phyloP scores from a whole-genome alignment of 1,284 basidiomycete species.

The Thelephora terrestris region DNA sequence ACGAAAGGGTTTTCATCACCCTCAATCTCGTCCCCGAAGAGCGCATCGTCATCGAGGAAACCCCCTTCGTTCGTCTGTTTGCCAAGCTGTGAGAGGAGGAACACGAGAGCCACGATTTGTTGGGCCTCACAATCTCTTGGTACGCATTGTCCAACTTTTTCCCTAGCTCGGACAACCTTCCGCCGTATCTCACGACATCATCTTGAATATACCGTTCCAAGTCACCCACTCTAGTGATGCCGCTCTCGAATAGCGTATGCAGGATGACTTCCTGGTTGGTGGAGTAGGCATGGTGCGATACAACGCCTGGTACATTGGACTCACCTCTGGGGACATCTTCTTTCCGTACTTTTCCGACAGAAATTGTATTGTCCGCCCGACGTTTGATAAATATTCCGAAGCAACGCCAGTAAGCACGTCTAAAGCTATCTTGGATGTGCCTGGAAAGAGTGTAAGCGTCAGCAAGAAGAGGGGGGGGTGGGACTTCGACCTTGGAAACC shows the following conservation, averaged over 20 bases:
- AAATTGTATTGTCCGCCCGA: constrained; percentile 80
- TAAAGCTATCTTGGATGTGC: constrained; percentile 58
- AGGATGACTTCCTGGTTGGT: constrained; percentile 75
- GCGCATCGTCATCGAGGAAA: constrained; percentile 64
- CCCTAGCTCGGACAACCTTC: constrained; percentile 69
- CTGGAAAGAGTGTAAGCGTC: constrained; percentile 22
- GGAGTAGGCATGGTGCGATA: constrained; percentile 4
- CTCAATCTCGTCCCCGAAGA: constrained; percentile 68
- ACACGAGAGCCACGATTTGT: background rate
- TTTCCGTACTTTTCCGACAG: constrained; percentile 73
- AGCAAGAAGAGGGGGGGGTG: constrained; percentile 4
- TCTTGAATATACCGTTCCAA: constrained; percentile 85
- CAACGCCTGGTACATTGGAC: constrained; percentile 1
- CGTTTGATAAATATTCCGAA: constrained; percentile 74
- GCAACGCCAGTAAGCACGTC: constrained; percentile 77
- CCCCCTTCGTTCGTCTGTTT: constrained; percentile 43
- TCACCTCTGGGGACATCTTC: constrained; percentile 75
- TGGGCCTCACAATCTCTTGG: constrained; percentile 56
- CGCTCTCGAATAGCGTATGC: constrained; percentile 84
- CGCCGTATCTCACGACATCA: constrained; percentile 78
- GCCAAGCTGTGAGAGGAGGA: background rate
- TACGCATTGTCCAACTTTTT: constrained; percentile 80
- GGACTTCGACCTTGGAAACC: constrained; percentile 75
- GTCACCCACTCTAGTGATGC: constrained; percentile 62
- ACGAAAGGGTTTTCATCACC: constrained; percentile 69